Evolutionary conservation across 1,284 basidiomycete genomes (phyloP), one percentile per base, ranked within the genome.

Genomic region (Cystobasidium slooffiae): DNA sequence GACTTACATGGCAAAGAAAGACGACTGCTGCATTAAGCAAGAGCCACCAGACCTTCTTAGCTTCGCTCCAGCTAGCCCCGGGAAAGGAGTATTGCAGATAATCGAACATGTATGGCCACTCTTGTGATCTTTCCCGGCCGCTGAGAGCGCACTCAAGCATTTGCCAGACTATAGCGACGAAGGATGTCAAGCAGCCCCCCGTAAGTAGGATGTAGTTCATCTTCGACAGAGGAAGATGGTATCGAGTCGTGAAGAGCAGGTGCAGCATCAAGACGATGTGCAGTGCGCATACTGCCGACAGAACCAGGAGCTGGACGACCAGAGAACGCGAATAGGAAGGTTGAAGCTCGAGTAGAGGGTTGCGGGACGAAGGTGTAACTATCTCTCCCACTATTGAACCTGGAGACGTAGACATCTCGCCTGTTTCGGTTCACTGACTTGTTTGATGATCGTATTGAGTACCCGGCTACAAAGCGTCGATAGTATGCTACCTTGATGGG

Each of bases 101-200:
- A 76, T 90, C 91, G 68, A 98, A 88, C 90, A 94, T 95, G 82
- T 94, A 97, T 0, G 96, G 96, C 92, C 94, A 97, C 44, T 84
- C 83, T 78, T 88, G 85, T 76, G 90, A 92, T 77, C 91, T 88
- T 1, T 84, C 77, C 5, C 87, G 63, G 5, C 62, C 52, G 31
- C 63, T 59, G 3, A 53, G 22, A 39, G 39, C 22, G 41, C 65
- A 56, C n/a, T 62, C 52, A 18, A 53, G 87, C 68, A 94, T 84
- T 1, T 90, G 91, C n/a, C 91, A 90, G 66, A 89, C 86, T 72
- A 90, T 86, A 22, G 89, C 89, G 41, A 90, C 86, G 61, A 97
- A 86, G 22, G 97, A 88, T 16, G 91, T 89, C 61, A 88, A 84
- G 31, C 94, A 92, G 37, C 91, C 91, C 1, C 89, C 88, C 14